Evolutionary conservation across 2,329 filamentous ascomycete genomes (phyloP).

Genomic region (Sarocladium kiliense): DNA sequence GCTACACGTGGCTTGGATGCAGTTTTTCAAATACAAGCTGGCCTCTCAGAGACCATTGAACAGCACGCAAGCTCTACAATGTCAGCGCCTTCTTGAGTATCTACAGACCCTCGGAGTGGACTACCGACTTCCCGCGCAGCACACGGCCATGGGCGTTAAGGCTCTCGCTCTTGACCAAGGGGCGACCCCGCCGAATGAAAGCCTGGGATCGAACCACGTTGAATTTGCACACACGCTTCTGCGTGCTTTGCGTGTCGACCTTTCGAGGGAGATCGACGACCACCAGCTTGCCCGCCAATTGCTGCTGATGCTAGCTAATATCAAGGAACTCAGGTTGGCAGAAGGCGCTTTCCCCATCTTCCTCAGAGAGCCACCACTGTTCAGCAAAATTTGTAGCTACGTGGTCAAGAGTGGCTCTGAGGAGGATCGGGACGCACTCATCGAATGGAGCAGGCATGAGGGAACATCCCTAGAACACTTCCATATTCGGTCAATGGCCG

Average conservation of each 20-base stretch:
- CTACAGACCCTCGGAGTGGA: constrained; percentile 27
- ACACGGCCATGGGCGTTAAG: constrained; percentile 39
- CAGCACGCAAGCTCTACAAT: constrained; percentile 58
- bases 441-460: background rate
- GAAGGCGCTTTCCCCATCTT: background rate
- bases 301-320: background rate
- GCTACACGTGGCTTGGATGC: constrained; percentile 58
- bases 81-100: constrained; percentile 54
- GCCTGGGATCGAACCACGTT: constrained; percentile 32
- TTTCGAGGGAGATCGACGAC: background rate
- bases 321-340: background rate
- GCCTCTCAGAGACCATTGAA: constrained; percentile 48
- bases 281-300: background rate
- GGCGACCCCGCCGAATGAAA: constrained; percentile 32
- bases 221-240: constrained; percentile 42
- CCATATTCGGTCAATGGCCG: background rate
- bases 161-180: constrained; percentile 28
- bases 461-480: background rate
- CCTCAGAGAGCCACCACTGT: background rate
- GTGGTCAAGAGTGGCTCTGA: constrained; percentile 23
- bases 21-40: constrained; percentile 56
- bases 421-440: constrained; percentile 49
- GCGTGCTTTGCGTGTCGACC: constrained; percentile 17
- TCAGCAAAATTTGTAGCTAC: background rate
- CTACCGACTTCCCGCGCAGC: constrained; percentile 27